Conservation (phyloP, 177 flowering plant genomes). For the Vitis hybrid region DNA sequence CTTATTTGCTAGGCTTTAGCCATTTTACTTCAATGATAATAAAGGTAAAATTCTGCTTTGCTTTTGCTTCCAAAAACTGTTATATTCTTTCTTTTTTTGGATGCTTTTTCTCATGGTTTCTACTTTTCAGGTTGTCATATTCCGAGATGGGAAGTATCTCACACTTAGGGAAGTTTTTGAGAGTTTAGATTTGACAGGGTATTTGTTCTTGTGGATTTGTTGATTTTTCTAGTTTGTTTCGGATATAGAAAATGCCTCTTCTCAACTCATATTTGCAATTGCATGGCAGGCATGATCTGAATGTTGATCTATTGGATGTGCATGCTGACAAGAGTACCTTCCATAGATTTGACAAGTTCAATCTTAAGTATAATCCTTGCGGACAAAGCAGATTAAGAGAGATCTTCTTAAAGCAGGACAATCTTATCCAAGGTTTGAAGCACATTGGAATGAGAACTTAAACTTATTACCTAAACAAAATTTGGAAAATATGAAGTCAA, state of each 20-base stretch:
- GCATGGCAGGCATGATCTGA: conserved; percentile 50
- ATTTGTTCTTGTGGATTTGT: conserved; percentile 6
- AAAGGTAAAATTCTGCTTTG: background rate
- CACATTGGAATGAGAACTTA: background rate
- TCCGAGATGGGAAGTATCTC: conserved; percentile 73
- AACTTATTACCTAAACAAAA: background rate
- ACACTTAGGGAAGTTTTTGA: conserved; percentile 74
- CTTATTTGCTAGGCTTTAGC: background rate
- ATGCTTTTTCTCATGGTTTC: background rate
- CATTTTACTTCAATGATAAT: background rate
- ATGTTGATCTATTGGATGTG: conserved; percentile 68
- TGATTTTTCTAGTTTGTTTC: background rate
- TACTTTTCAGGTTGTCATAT: conserved; percentile 63
- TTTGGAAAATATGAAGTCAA: too few species aligned
- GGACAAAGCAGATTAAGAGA: conserved; percentile 72
- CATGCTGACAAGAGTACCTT: conserved; percentile 73
- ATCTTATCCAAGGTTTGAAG: conserved; percentile 59
- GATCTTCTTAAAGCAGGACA: conserved; percentile 65
- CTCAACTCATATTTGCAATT: background rate
- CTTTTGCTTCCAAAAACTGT: background rate
- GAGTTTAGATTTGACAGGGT: conserved; percentile 84
- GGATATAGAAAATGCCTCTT: background rate
- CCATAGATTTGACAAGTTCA: conserved; percentile 72
- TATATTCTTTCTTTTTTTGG: background rate
- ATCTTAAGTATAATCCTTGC: conserved; percentile 71